Percentiles rank a stretch among this genome's conserved stretches.
These are phyloP conservation scores for Sicyos edulis DNA, from an alignment of 306 rosid species.

Conservation along the genomic window DNA sequence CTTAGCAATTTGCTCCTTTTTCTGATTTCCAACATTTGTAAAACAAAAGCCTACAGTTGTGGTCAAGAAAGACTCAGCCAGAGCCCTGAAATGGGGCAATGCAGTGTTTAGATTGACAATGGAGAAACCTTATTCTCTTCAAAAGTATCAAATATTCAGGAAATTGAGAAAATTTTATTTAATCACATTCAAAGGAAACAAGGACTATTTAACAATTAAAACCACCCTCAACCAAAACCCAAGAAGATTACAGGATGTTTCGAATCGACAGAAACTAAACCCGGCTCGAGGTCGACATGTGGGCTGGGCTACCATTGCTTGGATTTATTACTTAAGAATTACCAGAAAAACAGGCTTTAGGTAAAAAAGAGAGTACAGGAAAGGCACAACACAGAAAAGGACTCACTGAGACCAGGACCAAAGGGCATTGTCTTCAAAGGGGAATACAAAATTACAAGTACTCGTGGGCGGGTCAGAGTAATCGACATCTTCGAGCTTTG, in stretches of 20 bases:
- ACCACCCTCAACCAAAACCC: slow-evolving; percentile 7
- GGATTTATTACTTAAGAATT: background rate
- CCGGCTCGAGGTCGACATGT: background rate
- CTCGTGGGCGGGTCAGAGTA: slow-evolving; percentile 53
- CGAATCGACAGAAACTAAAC: slow-evolving; percentile 7
- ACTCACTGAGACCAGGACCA: slow-evolving; percentile 67
- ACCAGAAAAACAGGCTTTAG: slow-evolving; percentile 12
- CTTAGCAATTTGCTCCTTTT: too few species aligned
- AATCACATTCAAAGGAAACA: slow-evolving; percentile 21
- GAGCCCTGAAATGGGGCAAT: background rate
- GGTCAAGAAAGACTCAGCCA: background rate
- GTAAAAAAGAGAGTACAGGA: background rate
- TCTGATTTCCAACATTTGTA: background rate
- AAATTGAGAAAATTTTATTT: slow-evolving; percentile 9
- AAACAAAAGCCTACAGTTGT: background rate
- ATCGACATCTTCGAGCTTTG: slow-evolving; percentile 52
- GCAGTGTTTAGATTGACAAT: background rate
- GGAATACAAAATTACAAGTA: slow-evolving; percentile 55
- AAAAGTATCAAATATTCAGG: background rate
- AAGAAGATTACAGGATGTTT: slow-evolving; percentile 2
- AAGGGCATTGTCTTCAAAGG: slow-evolving; percentile 54
- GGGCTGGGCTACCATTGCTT: background rate
- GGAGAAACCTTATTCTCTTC: slow-evolving; percentile 1
- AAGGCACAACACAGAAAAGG: background rate
- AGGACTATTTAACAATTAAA: slow-evolving; percentile 1